phyloP scores from a whole-genome alignment of 2,329 filamentous ascomycete species.

The Mycosphaerella sp. region DNA sequence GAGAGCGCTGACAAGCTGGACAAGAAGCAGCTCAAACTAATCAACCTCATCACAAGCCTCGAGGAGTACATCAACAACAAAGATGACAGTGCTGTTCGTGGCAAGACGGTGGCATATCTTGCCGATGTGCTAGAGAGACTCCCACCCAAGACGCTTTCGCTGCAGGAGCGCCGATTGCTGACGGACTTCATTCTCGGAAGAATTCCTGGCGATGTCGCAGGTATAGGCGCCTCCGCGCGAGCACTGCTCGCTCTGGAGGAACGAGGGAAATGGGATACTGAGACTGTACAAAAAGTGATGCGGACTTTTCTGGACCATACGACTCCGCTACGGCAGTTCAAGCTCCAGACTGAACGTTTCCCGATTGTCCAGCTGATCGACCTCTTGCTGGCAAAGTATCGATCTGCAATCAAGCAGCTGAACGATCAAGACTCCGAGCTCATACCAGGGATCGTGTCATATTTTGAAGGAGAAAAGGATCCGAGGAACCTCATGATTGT shows the following conservation, averaged over 20 bases:
- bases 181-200: slow-evolving; percentile 59
- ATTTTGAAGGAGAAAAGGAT: slow-evolving; percentile 63
- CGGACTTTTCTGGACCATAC: slow-evolving; percentile 47
- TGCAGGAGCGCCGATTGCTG: slow-evolving; percentile 55
- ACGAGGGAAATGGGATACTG: slow-evolving; percentile 54
- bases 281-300: slow-evolving; percentile 49
- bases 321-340: slow-evolving; percentile 55
- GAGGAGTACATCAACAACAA: slow-evolving; percentile 60
- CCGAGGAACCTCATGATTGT: slow-evolving; percentile 64
- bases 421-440: slow-evolving; percentile 50
- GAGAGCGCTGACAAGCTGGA: slow-evolving; percentile 47
- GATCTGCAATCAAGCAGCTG: slow-evolving; percentile 50
- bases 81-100: slow-evolving; percentile 53
- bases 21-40: slow-evolving; percentile 53
- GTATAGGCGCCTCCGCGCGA: slow-evolving; percentile 52
- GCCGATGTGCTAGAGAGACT: slow-evolving; percentile 47
- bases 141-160: slow-evolving; percentile 49
- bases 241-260: slow-evolving; percentile 54
- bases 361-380: slow-evolving; percentile 57
- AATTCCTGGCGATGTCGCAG: slow-evolving; percentile 51
- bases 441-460: slow-evolving; percentile 54
- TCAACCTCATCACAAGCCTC: slow-evolving; percentile 57
- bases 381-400: slow-evolving; percentile 55
- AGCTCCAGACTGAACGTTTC: slow-evolving; percentile 55
- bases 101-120: slow-evolving; percentile 51